Evolutionary conservation across 83 land plant genomes (phyloP).

Genomic region (Picea mariana): DNA sequence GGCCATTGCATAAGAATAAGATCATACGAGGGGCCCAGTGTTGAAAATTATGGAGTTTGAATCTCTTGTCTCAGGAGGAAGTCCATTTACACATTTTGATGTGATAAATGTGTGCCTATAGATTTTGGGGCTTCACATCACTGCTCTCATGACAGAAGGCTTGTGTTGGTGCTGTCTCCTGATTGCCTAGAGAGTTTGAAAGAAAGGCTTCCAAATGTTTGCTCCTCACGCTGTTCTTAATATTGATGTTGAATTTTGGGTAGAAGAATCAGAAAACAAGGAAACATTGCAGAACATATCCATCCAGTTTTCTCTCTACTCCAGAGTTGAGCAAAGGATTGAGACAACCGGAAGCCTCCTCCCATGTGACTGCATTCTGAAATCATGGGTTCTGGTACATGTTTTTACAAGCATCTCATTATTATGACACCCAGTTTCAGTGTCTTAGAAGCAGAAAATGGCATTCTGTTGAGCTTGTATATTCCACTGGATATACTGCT

Average conservation of each 20-base stretch:
- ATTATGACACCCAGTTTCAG: background rate
- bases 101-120: background rate
- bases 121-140: slow-evolving; percentile 3
- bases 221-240: background rate
- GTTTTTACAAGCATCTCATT: background rate
- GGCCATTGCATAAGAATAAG: background rate
- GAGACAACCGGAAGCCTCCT: too few species aligned
- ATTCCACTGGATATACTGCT: background rate
- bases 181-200: background rate
- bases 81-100: slow-evolving; percentile 5
- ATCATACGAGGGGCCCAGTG: background rate
- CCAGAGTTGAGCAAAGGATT: background rate
- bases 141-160: slow-evolving; percentile 5
- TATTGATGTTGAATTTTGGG: slow-evolving; percentile 4
- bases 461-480: background rate
- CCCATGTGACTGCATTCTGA: background rate
- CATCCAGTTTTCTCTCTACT: background rate
- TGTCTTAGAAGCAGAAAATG: slow-evolving; percentile 7
- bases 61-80: background rate
- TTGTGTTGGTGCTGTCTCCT: background rate
- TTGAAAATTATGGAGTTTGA: background rate
- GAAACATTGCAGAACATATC: background rate
- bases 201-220: slow-evolving; percentile 3
- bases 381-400: background rate
- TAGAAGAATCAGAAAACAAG: slow-evolving; percentile 7